Percentiles rank a stretch among this genome's conserved stretches.
Evolutionary conservation across 2,329 filamentous ascomycete species (phyloP).

Genomic region (Neonectria coccinea): DNA sequence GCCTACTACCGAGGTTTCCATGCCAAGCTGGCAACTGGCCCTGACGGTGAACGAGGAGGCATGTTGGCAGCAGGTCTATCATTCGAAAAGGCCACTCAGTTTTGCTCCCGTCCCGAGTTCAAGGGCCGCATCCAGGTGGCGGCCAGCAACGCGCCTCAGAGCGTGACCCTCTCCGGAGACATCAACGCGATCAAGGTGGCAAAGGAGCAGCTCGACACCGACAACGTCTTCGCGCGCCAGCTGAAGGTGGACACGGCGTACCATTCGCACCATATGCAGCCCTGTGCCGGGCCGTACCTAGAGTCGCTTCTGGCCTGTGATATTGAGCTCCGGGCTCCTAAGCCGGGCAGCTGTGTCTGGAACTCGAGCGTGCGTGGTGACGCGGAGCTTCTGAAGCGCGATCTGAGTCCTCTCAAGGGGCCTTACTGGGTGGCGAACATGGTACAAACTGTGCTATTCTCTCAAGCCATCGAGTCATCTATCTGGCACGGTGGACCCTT

Average conservation of each 20-base stretch:
- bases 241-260: slow-evolving; percentile 40
- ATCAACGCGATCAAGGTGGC: slow-evolving; percentile 30
- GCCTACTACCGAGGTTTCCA: slow-evolving; percentile 38
- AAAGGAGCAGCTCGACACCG: slow-evolving; percentile 29
- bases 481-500: slow-evolving; percentile 29
- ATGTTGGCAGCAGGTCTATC: slow-evolving; percentile 40
- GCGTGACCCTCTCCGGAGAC: slow-evolving; percentile 40
- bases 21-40: slow-evolving; percentile 18
- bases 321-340: slow-evolving; percentile 13
- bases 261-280: slow-evolving; percentile 36
- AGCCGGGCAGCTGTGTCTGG: slow-evolving; percentile 26
- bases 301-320: slow-evolving; percentile 6
- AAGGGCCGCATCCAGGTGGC: slow-evolving; percentile 41
- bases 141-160: slow-evolving; percentile 42
- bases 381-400: slow-evolving; percentile 30
- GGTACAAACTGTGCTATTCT: slow-evolving; percentile 50
- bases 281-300: slow-evolving; percentile 15
- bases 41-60: slow-evolving; percentile 25
- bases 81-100: slow-evolving; percentile 31
- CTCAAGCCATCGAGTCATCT: slow-evolving; percentile 40
- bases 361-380: slow-evolving; percentile 31
- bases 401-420: slow-evolving; percentile 19
- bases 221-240: slow-evolving; percentile 31
- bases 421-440: slow-evolving; percentile 54
- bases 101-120: slow-evolving; percentile 30